Conservation (phyloP, 129 eudicot species). For the Sambucus nigra region DNA sequence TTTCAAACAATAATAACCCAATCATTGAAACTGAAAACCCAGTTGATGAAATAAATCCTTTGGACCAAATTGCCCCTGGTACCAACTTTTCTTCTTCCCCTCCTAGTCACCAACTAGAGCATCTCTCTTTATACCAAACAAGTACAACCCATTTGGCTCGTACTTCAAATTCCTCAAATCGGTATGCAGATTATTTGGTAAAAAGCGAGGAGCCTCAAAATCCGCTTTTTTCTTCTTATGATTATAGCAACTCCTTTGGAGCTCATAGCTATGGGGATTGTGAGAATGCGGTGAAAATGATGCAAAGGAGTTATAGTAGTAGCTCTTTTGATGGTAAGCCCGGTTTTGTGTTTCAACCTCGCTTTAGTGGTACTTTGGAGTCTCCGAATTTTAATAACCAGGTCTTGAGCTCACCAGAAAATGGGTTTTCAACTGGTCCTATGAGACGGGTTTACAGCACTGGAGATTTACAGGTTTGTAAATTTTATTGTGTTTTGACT, state of each 20-base stretch:
- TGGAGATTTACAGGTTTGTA: conserved; percentile 85
- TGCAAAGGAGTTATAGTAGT: conserved; percentile 85
- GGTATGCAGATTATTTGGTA: conserved; percentile 21
- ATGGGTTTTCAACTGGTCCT: conserved; percentile 32
- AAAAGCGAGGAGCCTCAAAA: conserved; percentile 60
- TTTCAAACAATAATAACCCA: conserved; percentile 14
- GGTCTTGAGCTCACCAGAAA: conserved; percentile 30
- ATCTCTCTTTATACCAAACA: conserved; percentile 44
- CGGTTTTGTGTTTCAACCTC: conserved; percentile 37
- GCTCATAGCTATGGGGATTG: conserved; percentile 31
- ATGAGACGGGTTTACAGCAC: conserved; percentile 90
- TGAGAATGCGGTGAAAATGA: conserved; percentile 42
- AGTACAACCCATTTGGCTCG: conserved; percentile 15
- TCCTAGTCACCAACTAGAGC: conserved; percentile 62
- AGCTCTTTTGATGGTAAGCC: conserved; percentile 47
- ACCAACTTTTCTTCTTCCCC: conserved; percentile 63
- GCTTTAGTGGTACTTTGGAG: conserved; percentile 33
- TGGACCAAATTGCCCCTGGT: conserved; percentile 53
- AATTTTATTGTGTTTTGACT: no score
- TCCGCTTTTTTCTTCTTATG: conserved; percentile 17
- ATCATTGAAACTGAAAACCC: conserved; percentile 25
- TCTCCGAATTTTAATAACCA: conserved; percentile 30
- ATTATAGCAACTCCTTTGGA: conserved; percentile 15
- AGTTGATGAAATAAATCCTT: conserved; percentile 24
- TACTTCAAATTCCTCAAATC: conserved; percentile 14